Percentiles rank a stretch among this genome's conserved stretches.
phyloP scores from a whole-genome alignment of 192 early-diverging fungal genomes.

The Umbelopsis sp. region DNA sequence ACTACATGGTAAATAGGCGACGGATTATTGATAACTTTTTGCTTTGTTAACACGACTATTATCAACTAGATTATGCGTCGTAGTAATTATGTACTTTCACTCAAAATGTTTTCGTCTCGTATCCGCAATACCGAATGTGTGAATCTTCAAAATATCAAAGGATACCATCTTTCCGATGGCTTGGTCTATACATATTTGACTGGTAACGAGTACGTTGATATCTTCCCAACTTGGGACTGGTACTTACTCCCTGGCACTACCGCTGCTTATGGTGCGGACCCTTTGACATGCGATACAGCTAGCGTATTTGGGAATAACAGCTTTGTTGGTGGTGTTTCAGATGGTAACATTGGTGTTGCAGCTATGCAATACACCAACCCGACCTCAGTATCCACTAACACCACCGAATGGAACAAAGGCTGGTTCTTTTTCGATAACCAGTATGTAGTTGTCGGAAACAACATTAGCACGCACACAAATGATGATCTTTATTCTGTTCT shows the following conservation, averaged over 20 bases:
- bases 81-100: slow-evolving; percentile 18
- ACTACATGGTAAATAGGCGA: slow-evolving; percentile 7
- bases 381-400: slow-evolving; percentile 2
- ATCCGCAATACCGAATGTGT: slow-evolving; percentile 33
- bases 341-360: slow-evolving; percentile 26
- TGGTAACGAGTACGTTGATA: slow-evolving; percentile 35
- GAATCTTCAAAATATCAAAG: slow-evolving; percentile 30
- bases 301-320: slow-evolving; percentile 21
- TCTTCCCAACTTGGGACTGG: slow-evolving; percentile 37
- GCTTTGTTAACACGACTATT: not conserved
- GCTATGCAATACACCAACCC: slow-evolving; percentile 37
- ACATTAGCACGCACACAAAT: not conserved
- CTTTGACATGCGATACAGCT: slow-evolving; percentile 24
- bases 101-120: slow-evolving; percentile 36
- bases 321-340: slow-evolving; percentile 35
- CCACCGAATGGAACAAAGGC: slow-evolving; percentile 26
- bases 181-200: slow-evolving; percentile 29
- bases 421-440: slow-evolving; percentile 30
- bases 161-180: slow-evolving; percentile 40
- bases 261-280: slow-evolving; percentile 25
- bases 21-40: not conserved
- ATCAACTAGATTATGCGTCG: slow-evolving; percentile 26
- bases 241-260: slow-evolving; percentile 36
- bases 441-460: slow-evolving; percentile 26
- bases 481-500: slow-evolving; percentile 22